A percentile compares a stretch with the other conserved stretches of the same genome.
These are phyloP conservation scores for Amanita muscaria DNA, from an alignment of 768 basidiomycete genomes.

Conservation along the genomic window DNA sequence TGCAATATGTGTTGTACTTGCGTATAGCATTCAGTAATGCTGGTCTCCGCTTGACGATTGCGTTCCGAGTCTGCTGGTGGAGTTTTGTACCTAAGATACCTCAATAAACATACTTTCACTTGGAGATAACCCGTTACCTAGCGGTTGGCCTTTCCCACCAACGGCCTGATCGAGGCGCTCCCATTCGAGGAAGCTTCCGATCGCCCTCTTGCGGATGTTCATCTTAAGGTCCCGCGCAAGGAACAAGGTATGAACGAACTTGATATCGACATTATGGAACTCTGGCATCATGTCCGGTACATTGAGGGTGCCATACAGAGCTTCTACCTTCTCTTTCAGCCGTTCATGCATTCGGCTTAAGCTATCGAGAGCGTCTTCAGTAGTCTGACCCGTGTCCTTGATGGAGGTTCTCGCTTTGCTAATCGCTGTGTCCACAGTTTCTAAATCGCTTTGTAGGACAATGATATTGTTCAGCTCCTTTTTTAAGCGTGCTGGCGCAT, in stretches of 20 bases:
- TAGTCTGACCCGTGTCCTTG: neutral
- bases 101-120: too few relatives aligned
- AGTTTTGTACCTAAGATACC: constrained; percentile 22
- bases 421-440: neutral
- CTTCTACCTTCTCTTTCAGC: constrained; percentile 19
- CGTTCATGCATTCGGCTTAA: constrained; percentile 4
- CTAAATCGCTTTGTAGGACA: too few relatives aligned
- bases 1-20: too few relatives aligned
- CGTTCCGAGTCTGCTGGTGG: constrained; percentile 22
- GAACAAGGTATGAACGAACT: constrained; percentile 23
- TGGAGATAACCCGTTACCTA: too few relatives aligned
- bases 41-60: constrained; percentile 22
- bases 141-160: too few relatives aligned
- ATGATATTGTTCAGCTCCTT: neutral
- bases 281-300: constrained; percentile 24
- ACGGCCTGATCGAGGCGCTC: too few relatives aligned
- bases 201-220: constrained; percentile 24
- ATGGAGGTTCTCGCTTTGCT: neutral
- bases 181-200: constrained; percentile 26
- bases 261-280: constrained; percentile 19
- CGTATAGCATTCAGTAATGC: constrained; percentile 18
- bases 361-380: neutral
- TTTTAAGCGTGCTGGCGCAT: neutral
- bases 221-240: constrained; percentile 29
- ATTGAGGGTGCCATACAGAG: constrained; percentile 27